Base-by-base conservation (phyloP, 306 rosid genomes). In the Inga oerstediana region DNA sequence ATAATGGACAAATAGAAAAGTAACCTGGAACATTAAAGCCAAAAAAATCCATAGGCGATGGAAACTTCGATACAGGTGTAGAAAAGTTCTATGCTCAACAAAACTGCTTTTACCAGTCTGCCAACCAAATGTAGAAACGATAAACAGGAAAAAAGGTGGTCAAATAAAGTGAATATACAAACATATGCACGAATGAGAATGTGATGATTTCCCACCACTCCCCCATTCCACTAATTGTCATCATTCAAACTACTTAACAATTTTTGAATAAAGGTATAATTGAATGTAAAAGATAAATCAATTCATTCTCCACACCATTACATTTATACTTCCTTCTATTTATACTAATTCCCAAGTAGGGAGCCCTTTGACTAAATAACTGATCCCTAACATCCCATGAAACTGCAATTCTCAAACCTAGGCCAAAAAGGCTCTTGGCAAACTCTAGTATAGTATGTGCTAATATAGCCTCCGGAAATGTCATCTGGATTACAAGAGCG, bases 21-120 rank as follows among this genome's bases (percentile, higher is more conserved):
- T 64, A 84, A 96, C 99, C 99, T 96, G 99, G 83, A 96, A 96
- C 97, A 96, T 88, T 80, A 96, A 81, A 68, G 88, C 98, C 91
- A 96, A 84, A 88, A 96, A 96, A 80, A 96, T 92, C 99, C 99
- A 96, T 66, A 96, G 94, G 48, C 99, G 99, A 86, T 96, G 99
- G 82, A 96, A 96, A 85, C 99, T 96, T 82, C 97, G 92, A 80
- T 93, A 96, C 82, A 96, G 79, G 89, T 96, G 98, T 56, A 96
- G 87, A 87, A 88, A 93, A 0, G 99, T 92, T 78, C 99, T 92
- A 85, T 93, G 99, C 89, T 96, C 99, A 70, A 96, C 99, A 79
- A 96, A 96, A 82, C 93, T 90, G 86, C 94, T 96, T 92, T 96
- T 96, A 62, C 97, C 99, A 79, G 98, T 96, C 99, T 96, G 92